These are phyloP conservation scores for Globomyces sp. DNA, from an alignment of 371 early-diverging fungal genomes.

Conservation along the genomic window DNA sequence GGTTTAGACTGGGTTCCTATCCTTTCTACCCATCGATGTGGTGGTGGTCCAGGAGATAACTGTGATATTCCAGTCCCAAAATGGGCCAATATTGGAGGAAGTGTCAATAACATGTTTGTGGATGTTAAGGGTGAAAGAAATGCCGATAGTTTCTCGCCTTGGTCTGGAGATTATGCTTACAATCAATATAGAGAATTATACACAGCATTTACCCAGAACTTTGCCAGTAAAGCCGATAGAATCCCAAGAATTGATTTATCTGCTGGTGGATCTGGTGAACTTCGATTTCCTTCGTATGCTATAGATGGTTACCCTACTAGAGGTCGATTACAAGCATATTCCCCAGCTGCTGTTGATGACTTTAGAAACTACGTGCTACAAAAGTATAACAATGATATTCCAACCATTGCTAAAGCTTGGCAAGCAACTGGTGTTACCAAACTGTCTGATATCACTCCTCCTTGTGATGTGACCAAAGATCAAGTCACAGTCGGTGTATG, in stretches of 20 bases:
- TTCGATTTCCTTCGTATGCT: slow-evolving; percentile 15
- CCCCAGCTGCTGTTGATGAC: slow-evolving; percentile 13
- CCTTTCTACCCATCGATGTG: slow-evolving; percentile 21
- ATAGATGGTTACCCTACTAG: slow-evolving; percentile 16
- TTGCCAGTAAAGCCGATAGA: not conserved
- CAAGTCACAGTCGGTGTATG: slow-evolving; percentile 7
- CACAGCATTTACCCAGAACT: slow-evolving; percentile 15
- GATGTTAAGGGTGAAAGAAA: slow-evolving; percentile 12
- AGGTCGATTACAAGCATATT: slow-evolving; percentile 19
- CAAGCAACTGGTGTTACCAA: slow-evolving; percentile 2
- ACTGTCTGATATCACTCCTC: slow-evolving; percentile 8
- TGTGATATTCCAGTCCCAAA: slow-evolving; percentile 17
- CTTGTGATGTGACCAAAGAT: slow-evolving; percentile 10
- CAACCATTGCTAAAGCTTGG: not conserved
- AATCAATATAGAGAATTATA: slow-evolving; percentile 10
- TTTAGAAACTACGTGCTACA: slow-evolving; percentile 5
- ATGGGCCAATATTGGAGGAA: slow-evolving; percentile 13
- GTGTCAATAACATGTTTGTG: slow-evolving; percentile 8
- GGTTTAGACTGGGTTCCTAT: slow-evolving; percentile 24
- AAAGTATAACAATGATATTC: slow-evolving; percentile 13
- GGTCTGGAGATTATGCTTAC: slow-evolving; percentile 15
- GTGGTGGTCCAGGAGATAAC: not conserved
- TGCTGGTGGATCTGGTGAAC: slow-evolving; percentile 20
- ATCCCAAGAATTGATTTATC: slow-evolving; percentile 18
- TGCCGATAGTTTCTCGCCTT: slow-evolving; percentile 15